Evolutionary conservation across 139 green algal species (phyloP).

Genomic region (Nannochloris sp.): DNA sequence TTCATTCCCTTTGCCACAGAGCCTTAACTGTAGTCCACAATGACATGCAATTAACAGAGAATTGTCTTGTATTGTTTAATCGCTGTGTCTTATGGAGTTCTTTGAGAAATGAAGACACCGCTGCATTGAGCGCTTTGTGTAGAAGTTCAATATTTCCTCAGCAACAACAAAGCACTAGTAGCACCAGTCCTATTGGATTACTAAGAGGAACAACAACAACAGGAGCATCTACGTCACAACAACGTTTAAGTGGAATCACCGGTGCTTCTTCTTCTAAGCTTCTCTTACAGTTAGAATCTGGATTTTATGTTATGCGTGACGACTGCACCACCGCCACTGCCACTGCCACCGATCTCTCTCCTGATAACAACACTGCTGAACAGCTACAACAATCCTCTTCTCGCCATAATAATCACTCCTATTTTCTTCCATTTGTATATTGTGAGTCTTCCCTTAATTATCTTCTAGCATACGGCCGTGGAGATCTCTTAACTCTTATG

Average conservation of each 20-base stretch:
- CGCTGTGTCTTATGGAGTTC: constrained; percentile 21
- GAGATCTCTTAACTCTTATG: not conserved
- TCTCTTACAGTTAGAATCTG: constrained; percentile 16
- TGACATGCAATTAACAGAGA: not conserved
- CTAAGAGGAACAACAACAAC: too few relatives aligned
- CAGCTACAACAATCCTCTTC: too few relatives aligned
- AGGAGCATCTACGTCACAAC: too few relatives aligned
- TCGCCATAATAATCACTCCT: too few relatives aligned
- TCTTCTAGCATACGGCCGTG: not conserved
- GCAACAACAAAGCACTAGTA: too few relatives aligned
- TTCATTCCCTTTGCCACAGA: not conserved
- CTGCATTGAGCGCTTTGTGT: constrained; percentile 11
- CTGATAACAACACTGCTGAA: too few relatives aligned
- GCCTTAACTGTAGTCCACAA: not conserved
- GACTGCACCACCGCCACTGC: not conserved
- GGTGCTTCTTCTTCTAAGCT: not conserved
- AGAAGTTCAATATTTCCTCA: not conserved
- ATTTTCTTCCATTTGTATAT: not conserved
- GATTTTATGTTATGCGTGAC: constrained; percentile 14
- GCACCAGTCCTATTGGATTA: too few relatives aligned
- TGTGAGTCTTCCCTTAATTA: not conserved
- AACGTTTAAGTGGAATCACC: too few relatives aligned
- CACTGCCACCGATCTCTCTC: too few relatives aligned
- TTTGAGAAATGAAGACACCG: constrained; percentile 16
- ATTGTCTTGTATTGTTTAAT: constrained; percentile 25